Conservation (phyloP, 345 rosid species). For the Populus deltoides region DNA sequence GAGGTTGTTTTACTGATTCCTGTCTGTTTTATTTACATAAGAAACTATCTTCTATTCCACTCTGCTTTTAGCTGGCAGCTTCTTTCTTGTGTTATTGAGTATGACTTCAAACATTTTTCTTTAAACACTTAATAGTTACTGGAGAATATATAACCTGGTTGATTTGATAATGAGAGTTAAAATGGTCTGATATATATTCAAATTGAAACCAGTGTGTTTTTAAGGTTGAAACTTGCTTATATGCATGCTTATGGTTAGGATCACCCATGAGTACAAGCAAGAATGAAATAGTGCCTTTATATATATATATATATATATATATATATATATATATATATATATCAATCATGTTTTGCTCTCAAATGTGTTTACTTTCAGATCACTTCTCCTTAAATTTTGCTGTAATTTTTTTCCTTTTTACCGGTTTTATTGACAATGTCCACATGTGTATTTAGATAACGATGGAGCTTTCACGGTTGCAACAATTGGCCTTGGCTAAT, state of each 20-base stretch:
- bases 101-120: neutral
- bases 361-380: neutral
- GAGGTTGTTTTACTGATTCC: constrained; percentile 43
- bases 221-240: neutral
- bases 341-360: neutral
- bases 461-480: constrained; percentile 71
- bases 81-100: neutral
- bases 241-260: neutral
- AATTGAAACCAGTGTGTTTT: neutral
- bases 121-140: neutral
- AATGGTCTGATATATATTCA: neutral
- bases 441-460: constrained; percentile 49
- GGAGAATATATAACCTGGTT: neutral
- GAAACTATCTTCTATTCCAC: neutral
- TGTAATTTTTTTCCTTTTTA: neutral
- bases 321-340: too few species aligned
- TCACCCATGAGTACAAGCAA: neutral
- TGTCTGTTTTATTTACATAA: neutral
- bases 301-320: too few species aligned
- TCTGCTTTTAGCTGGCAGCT: neutral
- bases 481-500: constrained; percentile 60
- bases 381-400: neutral
- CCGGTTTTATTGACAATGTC: neutral
- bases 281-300: neutral
- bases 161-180: neutral